A percentile compares a stretch with the other conserved stretches of the same genome.
Conservation (phyloP, 306 rosid genomes). For the Dicorynia guianensis region DNA sequence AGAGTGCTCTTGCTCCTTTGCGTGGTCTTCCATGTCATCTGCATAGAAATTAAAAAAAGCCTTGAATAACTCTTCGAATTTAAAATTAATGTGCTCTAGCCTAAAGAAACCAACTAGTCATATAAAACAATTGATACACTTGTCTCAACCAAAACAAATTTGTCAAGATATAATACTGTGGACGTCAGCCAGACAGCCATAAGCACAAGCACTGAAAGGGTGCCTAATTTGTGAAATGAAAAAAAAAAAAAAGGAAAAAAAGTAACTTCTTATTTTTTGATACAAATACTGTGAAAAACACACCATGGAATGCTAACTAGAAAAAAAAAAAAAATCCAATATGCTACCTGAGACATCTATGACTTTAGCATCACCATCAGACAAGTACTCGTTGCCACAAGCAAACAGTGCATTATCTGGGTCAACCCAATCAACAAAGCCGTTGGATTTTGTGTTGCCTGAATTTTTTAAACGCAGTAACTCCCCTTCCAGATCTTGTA, state of each 20-base stretch:
- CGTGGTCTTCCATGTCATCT: slow-evolving; percentile 74
- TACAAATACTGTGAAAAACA: neutral
- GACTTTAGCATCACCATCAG: slow-evolving; percentile 71
- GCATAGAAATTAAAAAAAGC: slow-evolving; percentile 35
- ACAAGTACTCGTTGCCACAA: slow-evolving; percentile 59
- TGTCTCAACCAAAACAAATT: slow-evolving; percentile 34
- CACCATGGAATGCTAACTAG: neutral
- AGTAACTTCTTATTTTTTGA: too few species aligned
- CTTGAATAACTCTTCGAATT: neutral
- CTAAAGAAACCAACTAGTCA: slow-evolving; percentile 26
- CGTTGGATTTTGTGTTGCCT: slow-evolving; percentile 47
- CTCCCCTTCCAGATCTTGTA: slow-evolving; percentile 85
- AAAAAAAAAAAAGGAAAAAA: too few species aligned
- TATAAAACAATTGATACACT: neutral
- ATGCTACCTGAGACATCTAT: slow-evolving; percentile 69
- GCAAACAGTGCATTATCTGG: slow-evolving; percentile 64
- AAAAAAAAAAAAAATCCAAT: slow-evolving; percentile 39
- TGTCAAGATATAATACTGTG: neutral
- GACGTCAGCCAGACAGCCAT: slow-evolving; percentile 13
- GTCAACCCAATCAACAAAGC: slow-evolving; percentile 65
- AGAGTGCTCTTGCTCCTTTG: slow-evolving; percentile 91
- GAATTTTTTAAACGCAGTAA: slow-evolving; percentile 53
- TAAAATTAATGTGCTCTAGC: neutral
- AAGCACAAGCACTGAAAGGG: slow-evolving; percentile 12
- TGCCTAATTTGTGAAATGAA: too few species aligned